phyloP scores from a whole-genome alignment of 345 rosid species.

The Eucalyptus dawsonii region DNA sequence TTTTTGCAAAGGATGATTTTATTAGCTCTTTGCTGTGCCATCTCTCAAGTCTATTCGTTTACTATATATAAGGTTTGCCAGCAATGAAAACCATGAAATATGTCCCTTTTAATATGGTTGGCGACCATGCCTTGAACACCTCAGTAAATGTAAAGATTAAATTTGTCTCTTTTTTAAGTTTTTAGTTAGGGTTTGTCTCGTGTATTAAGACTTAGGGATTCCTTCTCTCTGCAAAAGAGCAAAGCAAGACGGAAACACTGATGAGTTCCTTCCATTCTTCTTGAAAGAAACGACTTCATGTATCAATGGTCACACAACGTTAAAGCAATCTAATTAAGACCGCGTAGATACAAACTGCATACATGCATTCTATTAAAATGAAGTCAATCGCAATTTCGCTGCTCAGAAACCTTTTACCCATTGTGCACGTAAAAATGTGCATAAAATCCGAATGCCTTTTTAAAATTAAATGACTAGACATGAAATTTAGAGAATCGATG shows the following conservation, averaged over 20 bases:
- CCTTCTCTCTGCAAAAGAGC: not conserved
- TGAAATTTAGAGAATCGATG: too few species aligned
- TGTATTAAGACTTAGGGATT: not conserved
- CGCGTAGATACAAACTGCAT: not conserved
- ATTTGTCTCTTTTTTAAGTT: not conserved
- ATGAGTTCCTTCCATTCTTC: not conserved
- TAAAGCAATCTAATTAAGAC: not conserved
- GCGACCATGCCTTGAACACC: not conserved
- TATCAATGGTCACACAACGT: not conserved
- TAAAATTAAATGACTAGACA: not conserved
- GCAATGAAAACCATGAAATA: not conserved
- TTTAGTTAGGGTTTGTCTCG: not conserved
- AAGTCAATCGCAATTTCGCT: not conserved
- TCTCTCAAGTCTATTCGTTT: not conserved
- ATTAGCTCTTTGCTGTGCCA: not conserved
- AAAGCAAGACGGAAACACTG: not conserved
- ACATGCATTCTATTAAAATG: not conserved
- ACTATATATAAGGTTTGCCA: not conserved
- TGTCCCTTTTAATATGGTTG: not conserved
- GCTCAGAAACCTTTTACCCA: not conserved
- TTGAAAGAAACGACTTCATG: not conserved
- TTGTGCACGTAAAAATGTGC: not conserved
- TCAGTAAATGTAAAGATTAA: not conserved
- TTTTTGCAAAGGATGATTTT: not conserved
- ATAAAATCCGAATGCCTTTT: not conserved